Evolutionary conservation across 2,329 filamentous ascomycete genomes (phyloP).

Genomic region (Lachnum nothofagi): DNA sequence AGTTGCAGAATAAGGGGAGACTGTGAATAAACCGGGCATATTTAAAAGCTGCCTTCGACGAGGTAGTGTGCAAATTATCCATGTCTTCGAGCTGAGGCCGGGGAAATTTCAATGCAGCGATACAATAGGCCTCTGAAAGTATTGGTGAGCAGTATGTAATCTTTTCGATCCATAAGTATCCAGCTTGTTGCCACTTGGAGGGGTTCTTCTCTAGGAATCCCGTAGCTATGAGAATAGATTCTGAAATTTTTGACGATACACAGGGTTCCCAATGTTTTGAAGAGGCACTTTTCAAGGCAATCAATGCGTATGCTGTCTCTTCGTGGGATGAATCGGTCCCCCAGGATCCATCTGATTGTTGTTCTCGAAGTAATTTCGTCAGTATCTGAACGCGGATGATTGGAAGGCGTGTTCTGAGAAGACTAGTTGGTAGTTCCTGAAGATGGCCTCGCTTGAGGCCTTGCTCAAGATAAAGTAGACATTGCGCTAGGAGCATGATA

Average conservation of each 20-base stretch:
- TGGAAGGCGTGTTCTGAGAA: neutral
- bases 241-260: too few species aligned
- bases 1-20: neutral
- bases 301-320: constrained; percentile 3
- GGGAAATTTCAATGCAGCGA: neutral
- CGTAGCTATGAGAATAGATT: neutral
- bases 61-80: too few species aligned
- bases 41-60: neutral
- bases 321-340: neutral
- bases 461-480: neutral
- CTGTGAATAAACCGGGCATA: neutral
- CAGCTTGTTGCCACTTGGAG: neutral
- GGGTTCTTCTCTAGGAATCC: neutral
- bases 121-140: neutral
- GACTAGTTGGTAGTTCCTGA: too few species aligned
- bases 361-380: neutral
- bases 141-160: neutral
- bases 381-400: neutral
- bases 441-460: too few species aligned
- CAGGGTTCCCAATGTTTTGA: neutral
- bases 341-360: constrained; percentile 1
- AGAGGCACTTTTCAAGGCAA: neutral
- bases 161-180: constrained; percentile 4
- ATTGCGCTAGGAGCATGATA: constrained; percentile 2
- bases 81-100: neutral